phyloP scores from a whole-genome alignment of 495 filamentous ascomycete species.

The Lindgomyces ingoldianus region DNA sequence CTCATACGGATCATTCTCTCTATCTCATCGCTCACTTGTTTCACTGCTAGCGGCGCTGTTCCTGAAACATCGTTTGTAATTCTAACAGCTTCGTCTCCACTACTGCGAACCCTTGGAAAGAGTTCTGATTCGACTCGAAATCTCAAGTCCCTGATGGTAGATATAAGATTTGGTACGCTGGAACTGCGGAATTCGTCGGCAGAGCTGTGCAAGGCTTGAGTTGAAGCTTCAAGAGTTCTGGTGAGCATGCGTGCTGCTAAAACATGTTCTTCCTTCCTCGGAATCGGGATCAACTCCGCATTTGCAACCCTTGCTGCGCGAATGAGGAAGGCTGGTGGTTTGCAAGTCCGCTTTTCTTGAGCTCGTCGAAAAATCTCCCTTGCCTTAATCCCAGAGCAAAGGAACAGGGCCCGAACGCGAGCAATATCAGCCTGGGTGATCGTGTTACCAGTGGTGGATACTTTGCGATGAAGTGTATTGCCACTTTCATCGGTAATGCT shows the following conservation, averaged over 20 bases:
- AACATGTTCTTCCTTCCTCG: conserved; percentile 65
- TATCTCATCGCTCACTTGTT: conserved; percentile 74
- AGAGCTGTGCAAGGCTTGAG: conserved; percentile 55
- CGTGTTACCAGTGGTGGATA: conserved; percentile 40
- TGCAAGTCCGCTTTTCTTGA: conserved; percentile 43
- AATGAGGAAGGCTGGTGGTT: conserved; percentile 46
- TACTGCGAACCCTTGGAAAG: conserved; percentile 62
- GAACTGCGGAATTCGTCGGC: conserved; percentile 55
- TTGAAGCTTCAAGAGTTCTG: conserved; percentile 56
- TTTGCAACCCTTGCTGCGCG: conserved; percentile 47
- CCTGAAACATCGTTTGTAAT: conserved; percentile 72
- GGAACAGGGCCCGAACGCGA: conserved; percentile 68
- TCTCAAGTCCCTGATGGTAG: conserved; percentile 54
- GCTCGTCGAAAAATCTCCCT: conserved; percentile 71
- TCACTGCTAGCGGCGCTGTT: conserved; percentile 71
- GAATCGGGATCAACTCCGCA: conserved; percentile 50
- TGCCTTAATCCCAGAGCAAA: conserved; percentile 84
- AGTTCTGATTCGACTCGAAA: conserved; percentile 56
- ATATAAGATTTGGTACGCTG: conserved; percentile 50
- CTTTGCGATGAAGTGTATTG: conserved; percentile 44
- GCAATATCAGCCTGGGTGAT: conserved; percentile 66
- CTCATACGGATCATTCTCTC: conserved; percentile 69
- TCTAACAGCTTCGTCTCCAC: conserved; percentile 74
- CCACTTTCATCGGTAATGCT: conserved; percentile 63
- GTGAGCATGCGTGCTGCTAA: conserved; percentile 67